Evolutionary conservation across 306 rosid species (phyloP), one percentile per base, ranked within the genome.

Genomic region (Inga leiocalycina): DNA sequence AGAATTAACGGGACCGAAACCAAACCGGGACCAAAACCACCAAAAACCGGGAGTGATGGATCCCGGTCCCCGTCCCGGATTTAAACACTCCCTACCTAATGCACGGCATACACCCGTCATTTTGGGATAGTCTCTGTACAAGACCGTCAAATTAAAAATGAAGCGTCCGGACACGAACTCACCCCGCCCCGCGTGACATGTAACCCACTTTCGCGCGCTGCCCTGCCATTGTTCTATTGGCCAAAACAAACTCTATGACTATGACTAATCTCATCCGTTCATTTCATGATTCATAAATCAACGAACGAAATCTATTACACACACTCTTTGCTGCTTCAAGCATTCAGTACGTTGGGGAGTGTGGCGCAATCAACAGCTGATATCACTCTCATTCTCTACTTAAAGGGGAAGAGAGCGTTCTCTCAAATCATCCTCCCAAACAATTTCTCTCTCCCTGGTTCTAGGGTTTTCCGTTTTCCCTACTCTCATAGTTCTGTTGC

Each of bases 401-500:
- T 81, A 76, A 41, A 64, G 30, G 24, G 46, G 1, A 61, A 39
- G 20, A 6, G 66, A 41, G 34, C 4, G 30, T 62, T 48, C 30
- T 20, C 34, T 27, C 74, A 8, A 10, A 22, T 10, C 32, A 34
- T 7, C 15, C 72, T 3, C 12, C 9, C 44, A 9, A 6, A 8
- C 11, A 8, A 10, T 61, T 41, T 41, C 48, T 41, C 75, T 41
- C 13, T 15, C 20, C 41, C 51, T n/a, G 17, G 2, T 17, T 17
- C 35, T 85, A 85, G 85, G 88, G 85, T 81, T 85, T 30, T 11
- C 8, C 2, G 8, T 61, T 61, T 59, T 7, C 5, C 59, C 22
- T 12, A 27, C 71, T 7, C 17, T 52, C 62, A 52, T 52, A 14
- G 8, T 22, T 39, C 43, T 19, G 10, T 2, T 4, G 22, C 64